phyloP scores from a whole-genome alignment of 1,284 basidiomycete genomes.

The Puccinia hordei region DNA sequence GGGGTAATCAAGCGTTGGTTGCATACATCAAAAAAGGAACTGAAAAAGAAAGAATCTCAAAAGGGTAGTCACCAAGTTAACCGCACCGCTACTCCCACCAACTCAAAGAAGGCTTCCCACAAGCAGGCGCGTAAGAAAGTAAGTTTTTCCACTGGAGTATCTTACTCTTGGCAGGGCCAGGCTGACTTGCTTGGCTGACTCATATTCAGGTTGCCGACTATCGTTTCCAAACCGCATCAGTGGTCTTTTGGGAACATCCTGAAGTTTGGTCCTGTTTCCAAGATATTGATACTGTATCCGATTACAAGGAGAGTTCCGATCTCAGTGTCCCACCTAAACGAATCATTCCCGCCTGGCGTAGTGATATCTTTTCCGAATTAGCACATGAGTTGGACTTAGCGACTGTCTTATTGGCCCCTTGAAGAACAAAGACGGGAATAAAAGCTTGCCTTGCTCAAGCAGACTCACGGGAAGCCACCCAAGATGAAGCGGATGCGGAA shows the following conservation, averaged over 20 bases:
- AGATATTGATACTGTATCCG: neutral
- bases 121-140: conserved; percentile 9
- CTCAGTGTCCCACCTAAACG: neutral
- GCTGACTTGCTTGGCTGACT: neutral
- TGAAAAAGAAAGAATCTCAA: neutral
- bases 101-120: neutral
- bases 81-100: neutral
- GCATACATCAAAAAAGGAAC: neutral
- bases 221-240: conserved; percentile 1
- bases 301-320: neutral
- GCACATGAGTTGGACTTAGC: neutral
- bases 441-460: neutral
- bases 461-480: neutral
- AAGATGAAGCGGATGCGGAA: neutral
- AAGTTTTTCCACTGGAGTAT: neutral
- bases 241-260: neutral
- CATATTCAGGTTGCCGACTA: neutral
- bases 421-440: neutral
- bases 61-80: neutral
- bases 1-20: neutral
- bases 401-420: neutral
- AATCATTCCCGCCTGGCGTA: conserved; percentile 2
- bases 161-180: neutral
- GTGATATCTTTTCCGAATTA: neutral
- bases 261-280: neutral